These are phyloP conservation scores for Penicillium lividum DNA, from an alignment of 495 filamentous ascomycete species.

Conservation along the genomic window DNA sequence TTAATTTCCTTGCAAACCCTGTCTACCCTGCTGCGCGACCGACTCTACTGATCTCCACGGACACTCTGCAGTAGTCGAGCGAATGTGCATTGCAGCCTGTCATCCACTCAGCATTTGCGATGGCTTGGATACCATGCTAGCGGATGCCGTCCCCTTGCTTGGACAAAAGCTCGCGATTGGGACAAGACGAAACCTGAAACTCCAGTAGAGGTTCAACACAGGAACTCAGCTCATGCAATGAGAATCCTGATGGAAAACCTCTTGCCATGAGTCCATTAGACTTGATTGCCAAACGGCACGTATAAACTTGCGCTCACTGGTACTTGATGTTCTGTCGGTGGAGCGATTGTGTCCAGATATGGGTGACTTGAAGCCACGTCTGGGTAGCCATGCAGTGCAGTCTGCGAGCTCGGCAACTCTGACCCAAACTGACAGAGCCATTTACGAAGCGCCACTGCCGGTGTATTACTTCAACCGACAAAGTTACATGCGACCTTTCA, in stretches of 20 bases:
- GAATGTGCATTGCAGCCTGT: background rate
- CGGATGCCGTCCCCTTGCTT: background rate
- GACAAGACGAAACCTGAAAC: background rate
- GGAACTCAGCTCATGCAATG: background rate
- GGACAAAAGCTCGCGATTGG: background rate
- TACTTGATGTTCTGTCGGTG: background rate
- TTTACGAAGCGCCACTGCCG: background rate
- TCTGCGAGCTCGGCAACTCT: conserved; percentile 1
- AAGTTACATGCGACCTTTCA: background rate
- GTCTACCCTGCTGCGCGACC: background rate
- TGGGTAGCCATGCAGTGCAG: background rate
- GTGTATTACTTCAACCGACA: background rate
- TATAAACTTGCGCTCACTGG: background rate
- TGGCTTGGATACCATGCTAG: background rate
- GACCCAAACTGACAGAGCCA: background rate
- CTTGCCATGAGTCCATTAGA: background rate
- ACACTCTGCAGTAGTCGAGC: background rate
- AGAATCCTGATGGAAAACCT: background rate
- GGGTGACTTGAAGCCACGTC: background rate
- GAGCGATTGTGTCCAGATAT: background rate
- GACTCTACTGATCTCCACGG: background rate
- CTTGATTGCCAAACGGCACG: background rate
- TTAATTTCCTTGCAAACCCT: background rate
- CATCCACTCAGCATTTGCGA: background rate
- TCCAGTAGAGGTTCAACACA: background rate